Base-by-base conservation (phyloP, 1,139 yeast species). In the Saccharomyces hybrid region DNA sequence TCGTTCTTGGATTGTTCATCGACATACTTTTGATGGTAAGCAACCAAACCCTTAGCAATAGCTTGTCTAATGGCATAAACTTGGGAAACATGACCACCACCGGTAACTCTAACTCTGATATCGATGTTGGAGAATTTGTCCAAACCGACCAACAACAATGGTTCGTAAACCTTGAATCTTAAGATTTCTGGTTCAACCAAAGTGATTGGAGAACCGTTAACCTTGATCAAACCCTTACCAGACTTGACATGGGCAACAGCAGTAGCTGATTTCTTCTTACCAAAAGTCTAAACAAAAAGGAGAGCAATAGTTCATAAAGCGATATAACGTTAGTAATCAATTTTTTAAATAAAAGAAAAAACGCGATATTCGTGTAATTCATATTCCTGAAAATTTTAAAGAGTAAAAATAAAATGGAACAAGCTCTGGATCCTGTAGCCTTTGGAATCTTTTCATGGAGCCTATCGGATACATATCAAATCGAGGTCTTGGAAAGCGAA, bases 41-140 rank as follows among this genome's bases (percentile, higher is more conserved):
- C 98, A 77, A 93, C 88, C 77, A 93, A 84, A 78, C 99, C 99
- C 85, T 93, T 93, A 74, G 99, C 98, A 78, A 93, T 89, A 68
- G 99, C 99, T 82, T 93, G 99, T 85, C 99, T 93, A 80, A 93
- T 93, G 71, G 99, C 99, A 84, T 91, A 91, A 69, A 93, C 96
- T 84, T 93, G 99, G 67, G 98, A 91, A 71, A 91, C 97, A 86
- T 93, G 99, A 83, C 99, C 99, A 89, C 99, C 99, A 80, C 99
- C 99, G 75, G 96, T 83, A 74, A 93, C 99, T 80, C 93, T 87
- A 76, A 95, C 95, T 84, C 98, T 91, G 82, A 93, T 89, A 81
- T 93, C 99, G 73, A 93, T 86, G 84, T 86, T 86, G 79, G 96
- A 95, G 82, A 89, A 93, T 82, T 93, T 93, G 85, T 95, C 99